These are phyloP conservation scores for Fragilaria radians DNA, from an alignment of 108 stramenopile species.

Conservation along the genomic window DNA sequence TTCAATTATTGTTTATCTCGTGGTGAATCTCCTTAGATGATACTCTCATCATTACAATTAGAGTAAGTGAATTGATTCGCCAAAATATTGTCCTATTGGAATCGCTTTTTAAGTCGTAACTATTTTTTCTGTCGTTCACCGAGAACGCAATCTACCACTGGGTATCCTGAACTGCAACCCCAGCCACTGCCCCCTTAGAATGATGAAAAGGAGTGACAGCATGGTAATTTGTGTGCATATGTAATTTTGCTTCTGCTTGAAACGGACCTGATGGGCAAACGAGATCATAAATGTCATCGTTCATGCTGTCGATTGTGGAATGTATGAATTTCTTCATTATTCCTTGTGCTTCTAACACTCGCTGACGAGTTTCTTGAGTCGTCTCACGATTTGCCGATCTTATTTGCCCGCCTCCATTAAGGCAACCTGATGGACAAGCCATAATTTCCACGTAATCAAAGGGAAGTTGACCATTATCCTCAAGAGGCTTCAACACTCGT, in stretches of 20 bases:
- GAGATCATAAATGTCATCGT: background rate
- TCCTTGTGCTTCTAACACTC: slow-evolving; percentile 36
- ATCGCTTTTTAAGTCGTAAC: too few species aligned
- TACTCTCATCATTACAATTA: too few species aligned
- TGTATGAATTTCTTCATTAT: background rate
- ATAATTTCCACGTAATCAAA: slow-evolving; percentile 94
- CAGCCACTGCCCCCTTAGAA: slow-evolving; percentile 67
- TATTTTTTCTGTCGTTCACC: too few species aligned
- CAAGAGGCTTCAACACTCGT: slow-evolving; percentile 50
- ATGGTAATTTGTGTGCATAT: slow-evolving; percentile 63
- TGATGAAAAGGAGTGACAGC: slow-evolving; percentile 78
- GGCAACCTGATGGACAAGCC: slow-evolving; percentile 97
- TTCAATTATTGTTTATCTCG: too few species aligned
- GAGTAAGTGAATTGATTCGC: too few species aligned
- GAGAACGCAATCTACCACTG: slow-evolving; percentile 69
- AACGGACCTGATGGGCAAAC: slow-evolving; percentile 6
- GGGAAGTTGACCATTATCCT: slow-evolving; percentile 1
- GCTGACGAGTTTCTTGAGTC: slow-evolving; percentile 67
- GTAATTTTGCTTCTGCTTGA: slow-evolving; percentile 17
- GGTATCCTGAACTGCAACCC: slow-evolving; percentile 68
- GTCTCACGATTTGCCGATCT: slow-evolving; percentile 46
- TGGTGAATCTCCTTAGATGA: too few species aligned
- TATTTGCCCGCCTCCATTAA: slow-evolving; percentile 95
- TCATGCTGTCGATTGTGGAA: background rate
- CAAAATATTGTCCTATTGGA: too few species aligned